These are phyloP conservation scores for Annulohypoxylon bovei DNA, from an alignment of 495 filamentous ascomycete genomes.

Conservation along the genomic window DNA sequence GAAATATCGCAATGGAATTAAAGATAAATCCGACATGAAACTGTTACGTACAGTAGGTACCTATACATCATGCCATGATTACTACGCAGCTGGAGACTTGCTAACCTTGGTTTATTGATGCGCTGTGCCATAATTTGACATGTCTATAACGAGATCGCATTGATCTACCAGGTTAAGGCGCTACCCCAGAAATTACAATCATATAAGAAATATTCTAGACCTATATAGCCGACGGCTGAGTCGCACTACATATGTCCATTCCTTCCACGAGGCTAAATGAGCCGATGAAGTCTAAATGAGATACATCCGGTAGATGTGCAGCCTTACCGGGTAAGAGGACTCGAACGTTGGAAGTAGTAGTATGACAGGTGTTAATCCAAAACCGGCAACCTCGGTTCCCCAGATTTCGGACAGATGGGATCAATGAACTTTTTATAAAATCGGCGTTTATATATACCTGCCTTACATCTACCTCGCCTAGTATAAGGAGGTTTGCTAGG, in stretches of 20 bases:
- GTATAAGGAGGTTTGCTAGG: background rate
- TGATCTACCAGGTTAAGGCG: no score
- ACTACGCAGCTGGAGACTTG: no score
- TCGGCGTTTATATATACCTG: background rate
- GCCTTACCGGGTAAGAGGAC: background rate
- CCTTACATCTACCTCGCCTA: background rate
- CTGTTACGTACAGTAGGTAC: no score
- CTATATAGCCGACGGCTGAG: slow-evolving; percentile 7
- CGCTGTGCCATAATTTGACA: no score
- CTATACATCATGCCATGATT: no score
- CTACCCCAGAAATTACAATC: background rate
- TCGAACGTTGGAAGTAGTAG: background rate
- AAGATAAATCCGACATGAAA: no score
- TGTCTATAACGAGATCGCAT: background rate
- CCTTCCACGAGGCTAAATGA: background rate
- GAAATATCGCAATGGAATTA: no score
- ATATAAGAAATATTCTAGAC: slow-evolving; percentile 1
- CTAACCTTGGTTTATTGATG: no score
- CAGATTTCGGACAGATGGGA: background rate
- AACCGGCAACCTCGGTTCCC: background rate
- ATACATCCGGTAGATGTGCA: background rate
- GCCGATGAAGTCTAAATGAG: slow-evolving; percentile 2
- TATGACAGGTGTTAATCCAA: background rate
- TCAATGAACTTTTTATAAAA: background rate
- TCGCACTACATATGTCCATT: background rate